These are phyloP conservation scores for Coprinellus micaceus DNA, from an alignment of 768 basidiomycete species.

Conservation along the genomic window DNA sequence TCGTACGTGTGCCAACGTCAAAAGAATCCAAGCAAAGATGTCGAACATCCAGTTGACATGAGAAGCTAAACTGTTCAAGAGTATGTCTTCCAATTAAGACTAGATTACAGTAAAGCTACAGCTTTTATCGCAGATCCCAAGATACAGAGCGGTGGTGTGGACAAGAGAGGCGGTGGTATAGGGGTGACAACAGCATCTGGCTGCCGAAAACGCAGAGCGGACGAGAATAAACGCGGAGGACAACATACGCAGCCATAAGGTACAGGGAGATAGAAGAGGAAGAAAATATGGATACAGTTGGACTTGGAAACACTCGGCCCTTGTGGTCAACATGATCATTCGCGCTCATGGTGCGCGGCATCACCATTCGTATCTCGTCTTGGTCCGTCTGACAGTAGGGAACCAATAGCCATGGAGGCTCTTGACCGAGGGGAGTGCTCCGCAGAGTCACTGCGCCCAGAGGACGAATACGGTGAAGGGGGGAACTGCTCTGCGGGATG, in stretches of 20 bases:
- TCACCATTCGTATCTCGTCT: slow-evolving; percentile 36
- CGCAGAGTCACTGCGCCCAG: slow-evolving; percentile 59
- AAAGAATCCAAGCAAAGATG: neutral
- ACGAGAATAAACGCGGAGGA: slow-evolving; percentile 13
- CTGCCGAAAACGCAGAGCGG: slow-evolving; percentile 5
- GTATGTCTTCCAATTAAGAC: neutral
- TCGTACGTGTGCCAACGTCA: neutral
- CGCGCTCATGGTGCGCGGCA: slow-evolving; percentile 24
- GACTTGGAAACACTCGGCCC: slow-evolving; percentile 1
- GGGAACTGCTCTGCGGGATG: slow-evolving; percentile 50
- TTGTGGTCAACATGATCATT: slow-evolving; percentile 16
- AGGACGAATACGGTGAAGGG: slow-evolving; percentile 72
- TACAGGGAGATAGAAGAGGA: neutral
- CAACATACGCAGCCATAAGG: neutral
- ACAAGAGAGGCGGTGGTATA: neutral
- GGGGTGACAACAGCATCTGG: neutral
- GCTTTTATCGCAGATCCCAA: neutral
- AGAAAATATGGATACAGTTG: slow-evolving; percentile 1
- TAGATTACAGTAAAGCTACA: slow-evolving; percentile 3
- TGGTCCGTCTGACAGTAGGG: slow-evolving; percentile 53
- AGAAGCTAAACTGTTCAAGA: neutral
- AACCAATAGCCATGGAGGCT: slow-evolving; percentile 78
- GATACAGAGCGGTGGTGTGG: neutral
- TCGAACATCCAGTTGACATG: neutral
- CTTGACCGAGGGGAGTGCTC: slow-evolving; percentile 70